Conservation (phyloP, 192 early-diverging fungal species). For the Coemansia pectinata region DNA sequence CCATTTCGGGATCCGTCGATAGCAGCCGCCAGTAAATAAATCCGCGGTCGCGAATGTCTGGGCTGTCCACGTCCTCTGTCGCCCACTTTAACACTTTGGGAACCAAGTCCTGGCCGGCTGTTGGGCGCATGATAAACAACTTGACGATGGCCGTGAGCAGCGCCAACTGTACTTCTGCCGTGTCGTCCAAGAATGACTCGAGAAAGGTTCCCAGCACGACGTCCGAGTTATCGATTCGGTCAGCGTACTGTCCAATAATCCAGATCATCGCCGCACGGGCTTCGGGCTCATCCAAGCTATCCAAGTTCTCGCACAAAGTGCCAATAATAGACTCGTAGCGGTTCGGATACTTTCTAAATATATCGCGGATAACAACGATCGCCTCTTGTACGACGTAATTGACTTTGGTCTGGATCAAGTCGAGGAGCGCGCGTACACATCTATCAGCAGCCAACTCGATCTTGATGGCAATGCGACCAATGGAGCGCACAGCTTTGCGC, state of each 20-base stretch:
- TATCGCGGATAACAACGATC: conserved; percentile 97
- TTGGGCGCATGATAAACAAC: conserved; percentile 91
- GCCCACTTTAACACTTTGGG: conserved; percentile 93
- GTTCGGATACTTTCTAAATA: conserved; percentile 98
- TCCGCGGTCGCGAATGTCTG: conserved; percentile 95
- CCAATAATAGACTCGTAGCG: conserved; percentile 94
- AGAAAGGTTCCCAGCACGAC: conserved; percentile 85
- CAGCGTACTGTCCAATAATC: conserved; percentile 99
- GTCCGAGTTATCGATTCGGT: conserved; percentile 95
- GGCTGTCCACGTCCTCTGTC: conserved; percentile 94
- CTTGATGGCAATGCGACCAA: conserved; percentile 97
- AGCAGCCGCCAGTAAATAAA: conserved; percentile 98
- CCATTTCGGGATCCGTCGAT: conserved; percentile 85
- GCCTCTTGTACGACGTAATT: conserved; percentile 99
- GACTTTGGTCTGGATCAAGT: conserved; percentile 94
- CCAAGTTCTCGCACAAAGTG: conserved; percentile 92
- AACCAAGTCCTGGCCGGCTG: conserved; percentile 88
- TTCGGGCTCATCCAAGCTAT: conserved; percentile 95
- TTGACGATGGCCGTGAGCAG: conserved; percentile 96
- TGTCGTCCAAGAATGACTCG: conserved; percentile 88
- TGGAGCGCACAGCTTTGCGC: conserved; percentile 90
- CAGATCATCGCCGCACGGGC: conserved; percentile 99
- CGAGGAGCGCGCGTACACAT: conserved; percentile 85
- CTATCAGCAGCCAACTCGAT: conserved; percentile 84
- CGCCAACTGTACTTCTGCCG: conserved; percentile 86